Conservation (phyloP, 148 eudicot genomes). For the Rhododendron ferrugineum region DNA sequence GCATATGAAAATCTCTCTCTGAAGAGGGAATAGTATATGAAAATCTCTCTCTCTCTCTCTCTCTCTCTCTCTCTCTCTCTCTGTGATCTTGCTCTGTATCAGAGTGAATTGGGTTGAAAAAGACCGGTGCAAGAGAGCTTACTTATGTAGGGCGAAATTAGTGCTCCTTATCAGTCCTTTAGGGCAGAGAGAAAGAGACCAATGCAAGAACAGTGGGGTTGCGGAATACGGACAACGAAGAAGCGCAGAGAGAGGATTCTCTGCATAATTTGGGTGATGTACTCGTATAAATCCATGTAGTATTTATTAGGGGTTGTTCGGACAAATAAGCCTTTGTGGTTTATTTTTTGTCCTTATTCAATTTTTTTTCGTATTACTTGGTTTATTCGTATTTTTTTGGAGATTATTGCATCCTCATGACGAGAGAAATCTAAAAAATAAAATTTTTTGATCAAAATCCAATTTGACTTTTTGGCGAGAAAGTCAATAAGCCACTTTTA, state of each 20-base stretch:
- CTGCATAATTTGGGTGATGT: background rate
- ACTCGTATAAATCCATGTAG: no score
- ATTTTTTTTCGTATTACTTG: no score
- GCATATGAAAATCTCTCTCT: background rate
- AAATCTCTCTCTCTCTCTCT: background rate
- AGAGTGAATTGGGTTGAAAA: background rate
- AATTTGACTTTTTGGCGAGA: no score
- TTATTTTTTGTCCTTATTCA: no score
- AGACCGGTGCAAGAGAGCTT: background rate
- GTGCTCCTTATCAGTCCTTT: background rate
- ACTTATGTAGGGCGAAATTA: slow-evolving; percentile 2
- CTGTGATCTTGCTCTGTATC: background rate
- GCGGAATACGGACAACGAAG: background rate
- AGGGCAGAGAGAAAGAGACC: slow-evolving; percentile 8
- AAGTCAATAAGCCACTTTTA: no score
- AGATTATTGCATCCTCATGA: no score
- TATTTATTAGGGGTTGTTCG: no score
- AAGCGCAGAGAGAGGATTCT: background rate
- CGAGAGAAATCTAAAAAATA: no score
- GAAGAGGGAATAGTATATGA: no score
- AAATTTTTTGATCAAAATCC: no score
- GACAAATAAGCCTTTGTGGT: no score
- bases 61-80: background rate
- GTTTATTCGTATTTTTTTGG: no score
- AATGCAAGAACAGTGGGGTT: slow-evolving; percentile 16